Evolutionary conservation across 306 rosid genomes (phyloP).

Genomic region (Ormosia emarginata): DNA sequence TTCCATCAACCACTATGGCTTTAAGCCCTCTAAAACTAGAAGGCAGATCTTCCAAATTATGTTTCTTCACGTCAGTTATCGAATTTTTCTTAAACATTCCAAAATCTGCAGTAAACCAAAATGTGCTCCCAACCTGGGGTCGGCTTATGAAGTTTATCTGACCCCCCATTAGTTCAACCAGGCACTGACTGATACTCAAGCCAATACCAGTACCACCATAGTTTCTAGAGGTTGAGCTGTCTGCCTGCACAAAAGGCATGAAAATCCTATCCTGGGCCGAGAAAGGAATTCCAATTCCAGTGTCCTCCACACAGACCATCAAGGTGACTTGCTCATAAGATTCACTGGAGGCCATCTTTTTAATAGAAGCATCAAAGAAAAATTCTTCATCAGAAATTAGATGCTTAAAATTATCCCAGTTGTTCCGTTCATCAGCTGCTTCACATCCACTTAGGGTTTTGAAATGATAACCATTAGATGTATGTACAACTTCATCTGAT

Average conservation of each 20-base stretch:
- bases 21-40: constrained; percentile 73
- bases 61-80: constrained; percentile 52
- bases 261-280: constrained; percentile 81
- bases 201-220: constrained; percentile 99
- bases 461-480: constrained; percentile 46
- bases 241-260: constrained; percentile 97
- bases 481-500: constrained; percentile 44
- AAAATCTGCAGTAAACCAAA: constrained; percentile 73
- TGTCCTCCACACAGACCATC: constrained; percentile 92
- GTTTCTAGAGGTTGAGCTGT: constrained; percentile 93
- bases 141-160: constrained; percentile 70
- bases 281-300: constrained; percentile 92
- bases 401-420: constrained; percentile 80
- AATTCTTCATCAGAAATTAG: constrained; percentile 62
- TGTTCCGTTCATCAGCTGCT: constrained; percentile 86
- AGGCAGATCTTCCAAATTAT: constrained; percentile 74
- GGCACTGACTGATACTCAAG: constrained; percentile 93
- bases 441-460: constrained; percentile 84
- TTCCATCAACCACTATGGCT: constrained; percentile 81
- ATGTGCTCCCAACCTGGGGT: constrained; percentile 91
- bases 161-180: constrained; percentile 96
- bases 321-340: constrained; percentile 62
- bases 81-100: constrained; percentile 57
- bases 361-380: constrained; percentile 44
- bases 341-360: constrained; percentile 31